A percentile compares a stretch with the other conserved stretches of the same genome.
These are phyloP conservation scores for Tuber melanosporum DNA, from an alignment of 495 filamentous ascomycete genomes.

Conservation along the genomic window DNA sequence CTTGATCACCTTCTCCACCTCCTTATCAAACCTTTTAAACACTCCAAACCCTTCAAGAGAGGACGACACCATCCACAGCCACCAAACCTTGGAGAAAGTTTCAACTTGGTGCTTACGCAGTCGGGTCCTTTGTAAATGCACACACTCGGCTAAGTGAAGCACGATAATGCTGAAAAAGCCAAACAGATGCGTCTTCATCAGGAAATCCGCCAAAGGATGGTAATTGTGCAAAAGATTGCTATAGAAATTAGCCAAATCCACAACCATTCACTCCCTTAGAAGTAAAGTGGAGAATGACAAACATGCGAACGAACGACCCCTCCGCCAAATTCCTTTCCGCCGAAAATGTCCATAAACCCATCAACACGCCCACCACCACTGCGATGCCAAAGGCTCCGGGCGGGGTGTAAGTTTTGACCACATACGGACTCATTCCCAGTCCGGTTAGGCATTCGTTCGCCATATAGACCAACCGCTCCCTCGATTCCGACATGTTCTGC, in stretches of 20 bases:
- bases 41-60: constrained; percentile 57
- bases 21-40: constrained; percentile 52
- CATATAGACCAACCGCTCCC: constrained; percentile 60
- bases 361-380: constrained; percentile 46
- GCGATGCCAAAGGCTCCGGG: constrained; percentile 45
- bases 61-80: constrained; percentile 53
- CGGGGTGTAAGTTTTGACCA: constrained; percentile 52
- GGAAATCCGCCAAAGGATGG: constrained; percentile 46
- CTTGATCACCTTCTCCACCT: constrained; percentile 48
- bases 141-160: constrained; percentile 53
- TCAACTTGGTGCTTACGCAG: constrained; percentile 55
- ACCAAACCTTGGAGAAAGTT: constrained; percentile 53
- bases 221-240: constrained; percentile 46
- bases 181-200: constrained; percentile 45
- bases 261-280: not conserved
- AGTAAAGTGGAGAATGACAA: not conserved
- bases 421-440: constrained; percentile 53
- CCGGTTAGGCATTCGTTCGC: constrained; percentile 52
- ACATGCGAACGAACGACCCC: constrained; percentile 45
- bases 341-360: constrained; percentile 46
- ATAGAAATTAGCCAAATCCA: constrained; percentile 37
- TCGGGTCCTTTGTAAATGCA: constrained; percentile 48
- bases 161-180: constrained; percentile 48
- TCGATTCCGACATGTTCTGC: constrained; percentile 52
- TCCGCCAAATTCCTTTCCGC: constrained; percentile 51